Evolutionary conservation across 2,329 filamentous ascomycete genomes (phyloP).

Genomic region (Sphaerulina populicola): DNA sequence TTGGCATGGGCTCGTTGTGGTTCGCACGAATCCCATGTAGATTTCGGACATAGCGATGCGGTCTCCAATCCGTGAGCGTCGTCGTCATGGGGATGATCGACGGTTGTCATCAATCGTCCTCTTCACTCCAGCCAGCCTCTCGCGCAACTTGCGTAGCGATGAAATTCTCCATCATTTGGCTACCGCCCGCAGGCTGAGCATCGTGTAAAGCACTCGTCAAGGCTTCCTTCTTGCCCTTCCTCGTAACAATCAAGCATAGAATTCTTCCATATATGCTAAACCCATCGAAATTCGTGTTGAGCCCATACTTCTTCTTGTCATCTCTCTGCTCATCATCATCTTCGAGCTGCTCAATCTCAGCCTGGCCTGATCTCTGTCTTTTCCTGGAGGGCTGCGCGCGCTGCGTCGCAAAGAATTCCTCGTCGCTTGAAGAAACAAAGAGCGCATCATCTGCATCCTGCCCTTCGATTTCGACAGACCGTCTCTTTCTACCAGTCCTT

Average conservation of each 20-base stretch:
- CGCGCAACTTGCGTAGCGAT: slow-evolving; percentile 33
- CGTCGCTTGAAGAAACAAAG: slow-evolving; percentile 34
- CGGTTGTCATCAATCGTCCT: slow-evolving; percentile 16
- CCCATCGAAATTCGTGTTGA: slow-evolving; percentile 85
- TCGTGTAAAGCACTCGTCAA: slow-evolving; percentile 14
- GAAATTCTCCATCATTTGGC: slow-evolving; percentile 37
- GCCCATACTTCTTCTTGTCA: slow-evolving; percentile 83
- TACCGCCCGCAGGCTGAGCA: slow-evolving; percentile 24
- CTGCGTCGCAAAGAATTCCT: slow-evolving; percentile 31
- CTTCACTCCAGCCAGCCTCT: slow-evolving; percentile 30
- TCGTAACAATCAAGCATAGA: slow-evolving; percentile 79
- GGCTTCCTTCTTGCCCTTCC: slow-evolving; percentile 47
- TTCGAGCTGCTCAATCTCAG: slow-evolving; percentile 22
- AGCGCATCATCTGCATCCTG: slow-evolving; percentile 27
- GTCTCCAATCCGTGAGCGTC: not conserved
- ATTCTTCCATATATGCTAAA: slow-evolving; percentile 94
- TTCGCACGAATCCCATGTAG: too few relatives aligned
- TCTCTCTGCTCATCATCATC: slow-evolving; percentile 38
- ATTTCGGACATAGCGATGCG: too few relatives aligned
- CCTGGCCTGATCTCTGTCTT: slow-evolving; percentile 13
- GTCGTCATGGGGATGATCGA: not conserved
- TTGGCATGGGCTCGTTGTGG: not conserved
- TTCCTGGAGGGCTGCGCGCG: slow-evolving; percentile 24
- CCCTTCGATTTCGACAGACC: slow-evolving; percentile 16
- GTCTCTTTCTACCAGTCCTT: slow-evolving; percentile 22